phyloP scores from a whole-genome alignment of 164 flowering plant species.

The Nymphaea thermarum region DNA sequence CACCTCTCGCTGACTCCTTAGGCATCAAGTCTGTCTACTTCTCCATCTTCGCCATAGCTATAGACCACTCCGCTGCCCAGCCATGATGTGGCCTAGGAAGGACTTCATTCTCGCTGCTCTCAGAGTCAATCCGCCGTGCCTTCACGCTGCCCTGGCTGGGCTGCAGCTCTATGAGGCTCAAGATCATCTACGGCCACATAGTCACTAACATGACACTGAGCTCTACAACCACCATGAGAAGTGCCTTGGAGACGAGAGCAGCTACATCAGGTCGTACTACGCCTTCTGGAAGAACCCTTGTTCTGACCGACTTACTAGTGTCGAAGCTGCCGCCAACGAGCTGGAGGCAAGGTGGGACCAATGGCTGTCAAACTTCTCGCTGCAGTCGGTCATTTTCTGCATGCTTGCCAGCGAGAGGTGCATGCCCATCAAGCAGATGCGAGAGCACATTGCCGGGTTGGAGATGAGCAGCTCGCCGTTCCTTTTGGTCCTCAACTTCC shows the following conservation, averaged over 20 bases:
- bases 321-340: neutral
- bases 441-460: conserved; percentile 9
- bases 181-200: conserved; percentile 5
- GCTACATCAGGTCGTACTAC: conserved; percentile 7
- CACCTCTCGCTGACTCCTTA: neutral
- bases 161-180: conserved; percentile 9
- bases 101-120: conserved; percentile 6
- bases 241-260: conserved; percentile 10
- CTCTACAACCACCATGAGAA: conserved; percentile 1
- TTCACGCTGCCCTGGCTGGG: conserved; percentile 8
- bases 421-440: conserved; percentile 6
- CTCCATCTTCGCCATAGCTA: conserved; percentile 7
- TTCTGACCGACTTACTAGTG: conserved; percentile 7
- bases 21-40: conserved; percentile 3
- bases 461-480: conserved; percentile 12
- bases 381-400: conserved; percentile 8
- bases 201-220: neutral
- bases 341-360: conserved; percentile 8
- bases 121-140: conserved; percentile 15
- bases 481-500: conserved; percentile 7
- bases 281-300: conserved; percentile 8
- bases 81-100: conserved; percentile 1
- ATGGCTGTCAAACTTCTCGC: conserved; percentile 7
- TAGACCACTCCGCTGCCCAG: conserved; percentile 2
- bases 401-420: conserved; percentile 10